Evolutionary conservation across 1,284 basidiomycete species (phyloP).

Genomic region (Psilocybe mexicana): DNA sequence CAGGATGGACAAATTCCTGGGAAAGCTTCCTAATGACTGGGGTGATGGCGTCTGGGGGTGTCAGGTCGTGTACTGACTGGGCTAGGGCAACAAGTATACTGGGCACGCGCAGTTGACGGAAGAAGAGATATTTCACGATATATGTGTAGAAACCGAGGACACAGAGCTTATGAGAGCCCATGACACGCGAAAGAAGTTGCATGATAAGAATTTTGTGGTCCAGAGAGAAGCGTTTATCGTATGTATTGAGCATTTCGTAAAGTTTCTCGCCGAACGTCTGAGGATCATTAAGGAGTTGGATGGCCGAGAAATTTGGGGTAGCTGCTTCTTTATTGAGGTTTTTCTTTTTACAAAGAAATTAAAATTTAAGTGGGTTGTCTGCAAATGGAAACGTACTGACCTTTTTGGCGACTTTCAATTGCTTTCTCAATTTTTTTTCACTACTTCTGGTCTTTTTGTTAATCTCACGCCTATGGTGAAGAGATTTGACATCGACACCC

Average conservation of each 20-base stretch:
- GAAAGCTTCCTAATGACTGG: conserved; percentile 93
- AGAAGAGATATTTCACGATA: conserved; percentile 90
- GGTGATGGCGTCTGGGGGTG: conserved; percentile 90
- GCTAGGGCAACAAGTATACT: conserved; percentile 94
- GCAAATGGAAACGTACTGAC: conserved; percentile 36
- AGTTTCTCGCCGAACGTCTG: conserved; percentile 96
- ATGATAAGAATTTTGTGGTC: conserved; percentile 98
- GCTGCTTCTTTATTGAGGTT: conserved; percentile 47
- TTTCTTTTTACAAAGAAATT: conserved; percentile 48
- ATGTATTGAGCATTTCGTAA: conserved; percentile 82
- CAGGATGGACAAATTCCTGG: conserved; percentile 96
- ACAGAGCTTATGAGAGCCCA: conserved; percentile 91
- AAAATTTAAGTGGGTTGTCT: not conserved
- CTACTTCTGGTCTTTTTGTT: conserved; percentile 87
- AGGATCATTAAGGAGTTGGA: conserved; percentile 94
- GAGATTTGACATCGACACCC: conserved; percentile 66
- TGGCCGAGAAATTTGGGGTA: conserved; percentile 85
- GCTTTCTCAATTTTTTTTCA: conserved; percentile 77
- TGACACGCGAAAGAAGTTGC: conserved; percentile 96
- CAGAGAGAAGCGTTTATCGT: conserved; percentile 92
- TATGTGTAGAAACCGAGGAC: conserved; percentile 98
- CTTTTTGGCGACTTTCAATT: conserved; percentile 71
- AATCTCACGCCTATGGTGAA: conserved; percentile 83
- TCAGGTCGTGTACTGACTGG: conserved; percentile 94
- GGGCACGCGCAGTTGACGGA: conserved; percentile 93